phyloP scores from a whole-genome alignment of 345 rosid genomes.

The Camelina sativa region DNA sequence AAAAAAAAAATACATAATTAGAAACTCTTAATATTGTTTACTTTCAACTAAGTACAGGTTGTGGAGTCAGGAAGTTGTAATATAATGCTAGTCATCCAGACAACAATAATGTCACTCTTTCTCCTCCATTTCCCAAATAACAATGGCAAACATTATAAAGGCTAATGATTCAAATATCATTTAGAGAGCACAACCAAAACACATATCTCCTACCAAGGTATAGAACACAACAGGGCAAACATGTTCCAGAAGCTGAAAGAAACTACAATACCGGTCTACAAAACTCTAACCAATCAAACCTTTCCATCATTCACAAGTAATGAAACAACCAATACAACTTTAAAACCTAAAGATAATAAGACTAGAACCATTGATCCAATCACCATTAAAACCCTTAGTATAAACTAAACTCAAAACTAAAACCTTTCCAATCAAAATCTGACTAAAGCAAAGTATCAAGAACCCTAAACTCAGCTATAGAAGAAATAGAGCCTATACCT shows the following conservation, averaged over 20 bases:
- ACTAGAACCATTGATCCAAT: not conserved
- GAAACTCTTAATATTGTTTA: slow-evolving; percentile 1
- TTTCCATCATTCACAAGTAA: not conserved
- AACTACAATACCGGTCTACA: too few species aligned
- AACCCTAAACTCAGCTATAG: not conserved
- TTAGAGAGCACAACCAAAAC: not conserved
- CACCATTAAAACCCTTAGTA: not conserved
- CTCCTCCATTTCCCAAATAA: not conserved
- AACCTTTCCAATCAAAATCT: not conserved
- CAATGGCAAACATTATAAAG: not conserved
- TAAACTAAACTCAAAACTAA: not conserved
- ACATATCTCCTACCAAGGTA: not conserved
- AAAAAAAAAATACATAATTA: not conserved
- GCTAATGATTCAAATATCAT: not conserved
- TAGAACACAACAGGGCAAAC: not conserved
- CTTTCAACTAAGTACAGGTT: slow-evolving; percentile 4
- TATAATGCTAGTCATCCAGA: too few species aligned
- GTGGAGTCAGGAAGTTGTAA: not conserved
- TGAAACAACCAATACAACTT: slow-evolving; percentile 18
- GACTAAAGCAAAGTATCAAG: not conserved
- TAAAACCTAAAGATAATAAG: not conserved
- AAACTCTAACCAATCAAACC: too few species aligned
- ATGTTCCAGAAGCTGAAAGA: slow-evolving; percentile 3
- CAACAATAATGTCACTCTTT: not conserved
- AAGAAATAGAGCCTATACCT: slow-evolving; percentile 39